These are phyloP conservation scores for Scutellaria galericulata DNA, from an alignment of 257 asterid genomes.

Conservation along the genomic window DNA sequence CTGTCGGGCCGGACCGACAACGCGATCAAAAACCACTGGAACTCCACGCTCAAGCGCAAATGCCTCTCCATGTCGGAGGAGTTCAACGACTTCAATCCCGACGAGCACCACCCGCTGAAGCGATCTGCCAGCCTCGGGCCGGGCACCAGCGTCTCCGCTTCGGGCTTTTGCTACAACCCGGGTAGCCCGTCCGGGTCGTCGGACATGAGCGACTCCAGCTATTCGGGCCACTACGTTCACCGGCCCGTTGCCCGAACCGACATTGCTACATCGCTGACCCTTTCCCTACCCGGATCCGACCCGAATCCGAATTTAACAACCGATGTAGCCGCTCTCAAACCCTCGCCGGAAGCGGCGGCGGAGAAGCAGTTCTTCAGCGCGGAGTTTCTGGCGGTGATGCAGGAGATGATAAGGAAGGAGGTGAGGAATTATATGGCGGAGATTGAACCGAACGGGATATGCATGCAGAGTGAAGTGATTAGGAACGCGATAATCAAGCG, in stretches of 20 bases:
- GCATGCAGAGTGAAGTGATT: constrained; percentile 51
- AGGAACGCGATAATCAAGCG: constrained; percentile 59
- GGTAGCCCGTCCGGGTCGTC: constrained; percentile 73
- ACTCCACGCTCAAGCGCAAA: constrained; percentile 45
- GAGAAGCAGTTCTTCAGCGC: constrained; percentile 64
- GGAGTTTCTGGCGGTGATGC: constrained; percentile 64
- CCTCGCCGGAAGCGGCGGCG: constrained; percentile 10
- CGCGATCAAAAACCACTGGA: constrained; percentile 43
- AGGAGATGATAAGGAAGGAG: constrained; percentile 70
- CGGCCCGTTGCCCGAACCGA: constrained; percentile 55
- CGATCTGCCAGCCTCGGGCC: constrained; percentile 57
- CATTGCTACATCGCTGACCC: constrained; percentile 55
- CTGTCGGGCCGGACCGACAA: constrained; percentile 46
- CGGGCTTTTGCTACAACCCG: constrained; percentile 52
- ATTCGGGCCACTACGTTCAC: constrained; percentile 48
- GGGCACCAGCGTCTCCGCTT: not conserved
- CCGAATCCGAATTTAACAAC: not conserved
- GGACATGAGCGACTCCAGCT: constrained; percentile 58
- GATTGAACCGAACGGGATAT: constrained; percentile 47
- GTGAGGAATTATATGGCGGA: constrained; percentile 70
- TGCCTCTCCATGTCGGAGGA: constrained; percentile 57
- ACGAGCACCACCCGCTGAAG: constrained; percentile 49
- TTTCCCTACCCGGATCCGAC: constrained; percentile 60
- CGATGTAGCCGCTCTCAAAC: not conserved
- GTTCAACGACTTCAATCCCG: constrained; percentile 48